Conservation (phyloP, 2,329 filamentous ascomycete species). For the Trichoderma asperellum region DNA sequence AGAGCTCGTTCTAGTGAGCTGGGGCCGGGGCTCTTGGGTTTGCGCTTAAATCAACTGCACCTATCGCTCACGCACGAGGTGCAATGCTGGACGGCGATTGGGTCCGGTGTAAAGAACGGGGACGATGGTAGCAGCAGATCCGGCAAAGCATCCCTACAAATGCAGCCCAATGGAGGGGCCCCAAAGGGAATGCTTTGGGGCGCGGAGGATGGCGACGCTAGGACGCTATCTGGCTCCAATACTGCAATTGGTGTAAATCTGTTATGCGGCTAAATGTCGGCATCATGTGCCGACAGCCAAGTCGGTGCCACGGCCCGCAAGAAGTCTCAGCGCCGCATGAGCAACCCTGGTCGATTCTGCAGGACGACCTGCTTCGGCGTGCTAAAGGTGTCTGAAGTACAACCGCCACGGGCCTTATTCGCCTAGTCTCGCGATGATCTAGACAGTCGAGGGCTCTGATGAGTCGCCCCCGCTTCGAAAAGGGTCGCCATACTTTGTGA, state of each 20-base stretch:
- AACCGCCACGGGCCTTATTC: slow-evolving; percentile 23
- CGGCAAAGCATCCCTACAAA: slow-evolving; percentile 21
- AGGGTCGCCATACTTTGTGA: slow-evolving; percentile 4
- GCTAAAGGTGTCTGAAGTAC: slow-evolving; percentile 18
- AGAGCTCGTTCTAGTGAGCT: not conserved
- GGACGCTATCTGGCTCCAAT: not conserved
- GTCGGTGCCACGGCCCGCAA: slow-evolving; percentile 17
- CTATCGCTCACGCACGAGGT: slow-evolving; percentile 43
- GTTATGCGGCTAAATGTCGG: slow-evolving; percentile 14
- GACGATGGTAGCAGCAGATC: slow-evolving; percentile 26
- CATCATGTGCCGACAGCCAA: not conserved
- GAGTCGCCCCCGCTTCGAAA: slow-evolving; percentile 28
- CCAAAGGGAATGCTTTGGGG: slow-evolving; percentile 16
- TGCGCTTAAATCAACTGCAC: slow-evolving; percentile 28
- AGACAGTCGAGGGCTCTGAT: slow-evolving; percentile 25
- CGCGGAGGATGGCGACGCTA: not conserved
- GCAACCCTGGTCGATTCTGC: slow-evolving; percentile 26
- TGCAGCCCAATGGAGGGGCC: slow-evolving; percentile 24
- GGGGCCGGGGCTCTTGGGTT: not conserved
- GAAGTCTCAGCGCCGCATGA: slow-evolving; percentile 21
- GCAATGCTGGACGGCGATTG: slow-evolving; percentile 38
- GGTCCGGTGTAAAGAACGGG: slow-evolving; percentile 28
- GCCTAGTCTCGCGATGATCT: slow-evolving; percentile 29
- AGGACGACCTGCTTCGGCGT: slow-evolving; percentile 20
- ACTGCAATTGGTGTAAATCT: fast-evolving